phyloP scores from a whole-genome alignment of 164 flowering plant species.

The grape (Vitis vinifera) region DNA sequence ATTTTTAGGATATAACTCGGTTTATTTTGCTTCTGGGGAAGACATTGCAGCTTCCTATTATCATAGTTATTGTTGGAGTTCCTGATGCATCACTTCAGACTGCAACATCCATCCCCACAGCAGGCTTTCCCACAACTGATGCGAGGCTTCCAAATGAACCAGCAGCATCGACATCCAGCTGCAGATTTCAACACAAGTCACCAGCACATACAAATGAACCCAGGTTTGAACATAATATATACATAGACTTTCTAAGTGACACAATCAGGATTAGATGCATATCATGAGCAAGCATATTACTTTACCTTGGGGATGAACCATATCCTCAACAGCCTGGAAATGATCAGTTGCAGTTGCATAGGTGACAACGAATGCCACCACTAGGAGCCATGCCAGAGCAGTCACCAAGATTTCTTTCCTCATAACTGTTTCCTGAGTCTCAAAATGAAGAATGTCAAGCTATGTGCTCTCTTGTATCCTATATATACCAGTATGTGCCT shows the following conservation, averaged over 20 bases:
- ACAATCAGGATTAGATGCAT: no score
- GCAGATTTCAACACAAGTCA: background rate
- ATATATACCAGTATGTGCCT: constrained; percentile 1
- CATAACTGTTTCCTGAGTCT: background rate
- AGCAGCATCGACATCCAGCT: constrained; percentile 20
- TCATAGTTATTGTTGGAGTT: no score
- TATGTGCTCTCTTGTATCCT: background rate
- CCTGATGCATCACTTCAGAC: no score
- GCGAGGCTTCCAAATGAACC: background rate
- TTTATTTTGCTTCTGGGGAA: no score
- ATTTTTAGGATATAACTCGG: no score
- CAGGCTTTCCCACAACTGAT: constrained; percentile 6
- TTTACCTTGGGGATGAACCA: constrained; percentile 4
- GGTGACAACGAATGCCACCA: background rate
- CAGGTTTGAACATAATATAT: no score
- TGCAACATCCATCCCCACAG: constrained; percentile 11
- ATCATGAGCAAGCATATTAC: no score
- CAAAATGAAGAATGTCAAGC: background rate
- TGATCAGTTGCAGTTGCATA: constrained; percentile 1
- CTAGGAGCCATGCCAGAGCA: constrained; percentile 1
- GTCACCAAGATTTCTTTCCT: background rate
- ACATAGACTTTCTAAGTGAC: no score
- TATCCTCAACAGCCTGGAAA: background rate
- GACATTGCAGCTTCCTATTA: no score
- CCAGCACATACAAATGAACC: no score